Evolutionary conservation across 202 grass and related monocot genomes (phyloP).

Genomic region (Thinopyrum obtusiflorum): DNA sequence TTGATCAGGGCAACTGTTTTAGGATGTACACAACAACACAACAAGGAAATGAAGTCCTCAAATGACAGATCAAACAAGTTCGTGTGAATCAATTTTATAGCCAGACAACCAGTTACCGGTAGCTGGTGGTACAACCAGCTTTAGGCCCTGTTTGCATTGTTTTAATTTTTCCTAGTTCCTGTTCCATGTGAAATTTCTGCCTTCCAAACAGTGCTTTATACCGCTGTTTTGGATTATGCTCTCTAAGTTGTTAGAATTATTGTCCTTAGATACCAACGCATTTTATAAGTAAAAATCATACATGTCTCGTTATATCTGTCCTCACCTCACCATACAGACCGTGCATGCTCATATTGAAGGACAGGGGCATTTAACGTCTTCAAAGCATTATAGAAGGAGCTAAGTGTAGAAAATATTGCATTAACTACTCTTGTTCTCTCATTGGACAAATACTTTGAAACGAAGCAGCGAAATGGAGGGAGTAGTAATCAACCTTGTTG

Average conservation of each 20-base stretch:
- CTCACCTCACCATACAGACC: background rate
- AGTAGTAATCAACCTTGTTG: background rate
- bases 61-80: background rate
- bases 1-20: background rate
- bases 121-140: constrained; percentile 1
- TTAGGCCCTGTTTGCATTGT: background rate
- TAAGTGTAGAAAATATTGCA: background rate
- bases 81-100: background rate
- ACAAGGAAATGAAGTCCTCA: background rate
- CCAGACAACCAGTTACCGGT: background rate
- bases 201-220: background rate
- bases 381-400: background rate
- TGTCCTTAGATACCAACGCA: too few species aligned
- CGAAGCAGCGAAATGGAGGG: background rate
- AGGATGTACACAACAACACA: background rate
- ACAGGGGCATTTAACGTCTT: background rate
- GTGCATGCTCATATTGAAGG: too few species aligned
- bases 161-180: background rate
- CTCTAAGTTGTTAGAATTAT: too few species aligned
- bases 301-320: background rate
- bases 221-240: too few species aligned
- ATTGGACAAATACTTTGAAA: background rate
- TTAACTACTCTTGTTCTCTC: background rate
- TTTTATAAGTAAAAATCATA: too few species aligned
- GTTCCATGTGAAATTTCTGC: background rate